Evolutionary conservation across 345 rosid species (phyloP), one percentile per base, ranked within the genome.

Genomic region (Ceriops tagal): DNA sequence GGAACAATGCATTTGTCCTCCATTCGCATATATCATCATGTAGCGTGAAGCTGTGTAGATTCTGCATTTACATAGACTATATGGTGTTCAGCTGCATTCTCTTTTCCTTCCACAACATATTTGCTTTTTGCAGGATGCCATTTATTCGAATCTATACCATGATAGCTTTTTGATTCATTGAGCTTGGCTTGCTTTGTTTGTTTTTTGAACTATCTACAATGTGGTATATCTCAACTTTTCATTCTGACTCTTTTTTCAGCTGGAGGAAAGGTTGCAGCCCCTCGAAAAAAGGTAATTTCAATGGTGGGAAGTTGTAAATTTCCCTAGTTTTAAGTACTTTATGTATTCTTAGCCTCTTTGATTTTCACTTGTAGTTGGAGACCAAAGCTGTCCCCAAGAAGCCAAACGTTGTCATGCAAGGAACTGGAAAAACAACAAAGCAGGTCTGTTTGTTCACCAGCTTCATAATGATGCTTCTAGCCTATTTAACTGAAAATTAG

Each of bases 231-330:
- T 43, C 49, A 43, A 3, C 18, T 39, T 3, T 43, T 43, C 15
- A 0, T 43, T 43, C 18, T 13, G 16, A 15, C 1, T 58, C 49
- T 65, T 56, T 60, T 82, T 69, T 71, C 80, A 90, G 95, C 81
- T 79, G 61, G 74, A 59, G 80, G 70, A 71, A 85, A 69, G 74
- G 75, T 73, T 71, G 82, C 73, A 35, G 27, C 6, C 62, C 55
- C 85, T 70, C 77, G 58, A 64, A 73, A 81, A 72, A 89, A 82
- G 85, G 99, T 90, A 72, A 58, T 75, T 64, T 74, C 58, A 67
- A 65, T 66, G 57, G 16, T 26, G 71, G 56, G 53, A 31, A 62
- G 27, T 61, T 61, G 37, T 67, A 34, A 55, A 59, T 71, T 69
- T 49, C 73, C 62, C 30, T 51, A n/a, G 31, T 30, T 15, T 37